These are phyloP conservation scores for Thelephora terrestris DNA, from an alignment of 1,284 basidiomycete genomes.

Conservation along the genomic window DNA sequence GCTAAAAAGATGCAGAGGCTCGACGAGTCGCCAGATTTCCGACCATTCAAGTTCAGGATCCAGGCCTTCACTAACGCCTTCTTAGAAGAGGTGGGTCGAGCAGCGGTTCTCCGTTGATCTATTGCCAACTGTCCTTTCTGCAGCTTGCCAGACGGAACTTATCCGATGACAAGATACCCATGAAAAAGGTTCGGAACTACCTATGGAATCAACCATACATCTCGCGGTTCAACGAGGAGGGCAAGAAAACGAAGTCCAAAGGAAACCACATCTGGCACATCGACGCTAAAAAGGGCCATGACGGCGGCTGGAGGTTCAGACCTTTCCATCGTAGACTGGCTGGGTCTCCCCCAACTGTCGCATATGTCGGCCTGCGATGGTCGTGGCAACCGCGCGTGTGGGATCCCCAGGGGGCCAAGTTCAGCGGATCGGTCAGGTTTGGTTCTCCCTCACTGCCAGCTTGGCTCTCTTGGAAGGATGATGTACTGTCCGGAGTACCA, in stretches of 20 bases:
- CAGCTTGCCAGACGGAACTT: conserved; percentile 73
- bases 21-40: conserved; percentile 92
- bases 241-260: conserved; percentile 98
- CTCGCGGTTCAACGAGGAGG: conserved; percentile 97
- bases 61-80: conserved; percentile 98
- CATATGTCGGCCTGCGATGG: conserved; percentile 81
- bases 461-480: conserved; percentile 87
- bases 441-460: conserved; percentile 71
- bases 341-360: conserved; percentile 70
- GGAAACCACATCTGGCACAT: conserved; percentile 99
- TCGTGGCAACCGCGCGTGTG: conserved; percentile 91
- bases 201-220: conserved; percentile 93
- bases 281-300: conserved; percentile 77
- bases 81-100: conserved; percentile 67
- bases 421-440: conserved; percentile 73
- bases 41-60: conserved; percentile 99
- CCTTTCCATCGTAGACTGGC: conserved; percentile 85
- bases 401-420: conserved; percentile 88
- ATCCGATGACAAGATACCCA: conserved; percentile 78
- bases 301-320: conserved; percentile 84
- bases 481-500: conserved; percentile 63
- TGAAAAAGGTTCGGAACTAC: conserved; percentile 92
- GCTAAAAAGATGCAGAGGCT: conserved; percentile 96
- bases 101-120: background rate
- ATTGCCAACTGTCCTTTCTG: conserved; percentile 8